Conservation (phyloP, 1,139 yeast species). For the Pneumocystis oryctolagi region DNA sequence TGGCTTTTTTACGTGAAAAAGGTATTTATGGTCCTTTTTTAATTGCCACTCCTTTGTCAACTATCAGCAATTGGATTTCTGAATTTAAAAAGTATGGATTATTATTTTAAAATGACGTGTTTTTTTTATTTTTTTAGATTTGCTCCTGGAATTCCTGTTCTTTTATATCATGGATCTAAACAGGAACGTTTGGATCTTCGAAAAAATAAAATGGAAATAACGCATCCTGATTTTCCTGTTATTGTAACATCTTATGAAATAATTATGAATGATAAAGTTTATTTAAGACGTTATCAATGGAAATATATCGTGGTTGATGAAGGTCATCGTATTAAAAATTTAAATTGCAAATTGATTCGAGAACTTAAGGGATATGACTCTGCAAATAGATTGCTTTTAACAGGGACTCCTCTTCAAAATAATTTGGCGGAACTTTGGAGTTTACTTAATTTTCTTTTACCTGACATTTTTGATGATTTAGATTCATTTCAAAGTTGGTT, state of each 20-base stretch:
- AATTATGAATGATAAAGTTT: slow-evolving; percentile 48
- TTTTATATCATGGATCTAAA: slow-evolving; percentile 55
- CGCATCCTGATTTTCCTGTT: slow-evolving; percentile 29
- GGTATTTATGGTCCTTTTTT: slow-evolving; percentile 74
- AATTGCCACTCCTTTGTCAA: slow-evolving; percentile 75
- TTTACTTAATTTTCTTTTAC: slow-evolving; percentile 68
- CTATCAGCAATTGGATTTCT: slow-evolving; percentile 67
- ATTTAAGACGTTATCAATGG: slow-evolving; percentile 46
- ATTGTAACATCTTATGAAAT: slow-evolving; percentile 75
- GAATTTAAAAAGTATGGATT: slow-evolving; percentile 37
- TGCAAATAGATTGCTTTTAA: slow-evolving; percentile 55
- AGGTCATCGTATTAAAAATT: slow-evolving; percentile 80
- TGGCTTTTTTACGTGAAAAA: slow-evolving; percentile 64
- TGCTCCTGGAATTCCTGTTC: slow-evolving; percentile 53
- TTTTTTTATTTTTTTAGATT: slow-evolving; percentile 27
- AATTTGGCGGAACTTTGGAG: slow-evolving; percentile 26
- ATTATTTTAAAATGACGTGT: not conserved
- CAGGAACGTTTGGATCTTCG: slow-evolving; percentile 36
- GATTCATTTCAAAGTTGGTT: slow-evolving; percentile 89
- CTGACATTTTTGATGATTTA: slow-evolving; percentile 82
- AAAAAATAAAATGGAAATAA: slow-evolving; percentile 22
- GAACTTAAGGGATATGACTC: slow-evolving; percentile 48
- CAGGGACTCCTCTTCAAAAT: slow-evolving; percentile 35
- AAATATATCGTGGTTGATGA: slow-evolving; percentile 85
- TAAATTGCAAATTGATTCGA: slow-evolving; percentile 57